A percentile compares a stretch with the other conserved stretches of the same genome.
These are phyloP conservation scores for Trichophyton equinum DNA, from an alignment of 2,329 filamentous ascomycete species.

Conservation along the genomic window DNA sequence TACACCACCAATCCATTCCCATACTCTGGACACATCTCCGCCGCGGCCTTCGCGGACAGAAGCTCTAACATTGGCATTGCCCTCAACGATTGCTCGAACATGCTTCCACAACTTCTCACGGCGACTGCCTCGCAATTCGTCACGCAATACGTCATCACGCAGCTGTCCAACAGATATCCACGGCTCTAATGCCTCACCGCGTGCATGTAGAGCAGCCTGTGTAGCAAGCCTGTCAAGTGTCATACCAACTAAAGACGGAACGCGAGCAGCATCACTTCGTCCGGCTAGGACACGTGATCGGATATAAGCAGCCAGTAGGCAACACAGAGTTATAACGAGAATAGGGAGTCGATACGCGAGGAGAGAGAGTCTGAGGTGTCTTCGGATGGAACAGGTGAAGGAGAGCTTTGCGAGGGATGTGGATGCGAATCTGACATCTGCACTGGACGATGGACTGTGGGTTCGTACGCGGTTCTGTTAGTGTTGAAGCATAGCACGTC, in stretches of 20 bases:
- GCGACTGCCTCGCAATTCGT: slow-evolving; percentile 62
- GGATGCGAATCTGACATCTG: slow-evolving; percentile 58
- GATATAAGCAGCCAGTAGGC: slow-evolving; percentile 47
- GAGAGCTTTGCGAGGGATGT: slow-evolving; percentile 85
- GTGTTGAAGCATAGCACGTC: slow-evolving; percentile 43
- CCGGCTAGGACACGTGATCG: slow-evolving; percentile 51
- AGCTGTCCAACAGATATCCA: slow-evolving; percentile 82
- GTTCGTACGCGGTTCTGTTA: slow-evolving; percentile 69
- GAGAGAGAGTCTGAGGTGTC: slow-evolving; percentile 37
- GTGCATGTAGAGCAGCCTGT: slow-evolving; percentile 68
- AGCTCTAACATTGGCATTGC: slow-evolving; percentile 80
- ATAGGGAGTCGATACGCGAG: slow-evolving; percentile 40
- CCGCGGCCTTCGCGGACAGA: slow-evolving; percentile 53
- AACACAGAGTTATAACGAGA: slow-evolving; percentile 34
- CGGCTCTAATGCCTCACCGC: slow-evolving; percentile 54
- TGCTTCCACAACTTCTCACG: slow-evolving; percentile 73
- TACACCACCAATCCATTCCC: slow-evolving; percentile 56
- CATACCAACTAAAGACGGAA: slow-evolving; percentile 73
- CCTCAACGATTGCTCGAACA: slow-evolving; percentile 75
- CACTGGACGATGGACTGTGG: slow-evolving; percentile 54
- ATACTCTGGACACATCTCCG: slow-evolving; percentile 47
- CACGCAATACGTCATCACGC: slow-evolving; percentile 76
- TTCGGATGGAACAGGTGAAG: slow-evolving; percentile 51
- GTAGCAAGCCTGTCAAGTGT: slow-evolving; percentile 70
- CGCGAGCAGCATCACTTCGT: slow-evolving; percentile 53